A percentile compares a stretch with the other conserved stretches of the same genome.
phyloP scores from a whole-genome alignment of 495 filamentous ascomycete genomes.

The Neurospora sp. region DNA sequence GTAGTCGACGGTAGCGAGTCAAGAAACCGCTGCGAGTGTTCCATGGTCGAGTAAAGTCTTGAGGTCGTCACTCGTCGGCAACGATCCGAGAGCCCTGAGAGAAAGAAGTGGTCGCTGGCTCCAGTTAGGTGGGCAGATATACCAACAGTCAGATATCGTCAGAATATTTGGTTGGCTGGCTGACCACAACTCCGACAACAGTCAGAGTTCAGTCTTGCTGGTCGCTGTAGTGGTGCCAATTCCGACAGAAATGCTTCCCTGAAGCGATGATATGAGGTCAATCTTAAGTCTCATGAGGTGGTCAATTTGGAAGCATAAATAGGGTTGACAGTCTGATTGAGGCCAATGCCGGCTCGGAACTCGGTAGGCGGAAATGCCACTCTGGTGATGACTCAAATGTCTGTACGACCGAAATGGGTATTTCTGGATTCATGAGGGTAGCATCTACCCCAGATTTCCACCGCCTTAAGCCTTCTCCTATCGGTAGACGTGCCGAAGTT shows the following conservation, averaged over 20 bases:
- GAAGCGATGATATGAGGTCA: background rate
- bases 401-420: background rate
- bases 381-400: background rate
- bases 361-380: background rate
- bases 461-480: background rate
- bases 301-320: background rate
- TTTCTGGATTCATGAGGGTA: background rate
- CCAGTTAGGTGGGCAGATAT: background rate
- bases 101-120: background rate
- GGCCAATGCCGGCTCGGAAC: background rate
- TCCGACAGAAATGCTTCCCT: background rate
- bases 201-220: background rate
- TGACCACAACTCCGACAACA: background rate
- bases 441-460: background rate
- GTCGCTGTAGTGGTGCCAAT: background rate
- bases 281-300: background rate
- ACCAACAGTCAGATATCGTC: background rate
- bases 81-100: background rate
- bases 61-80: background rate
- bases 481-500: background rate
- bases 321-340: background rate
- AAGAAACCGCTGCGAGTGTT: background rate
- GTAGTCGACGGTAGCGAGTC: background rate
- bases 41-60: background rate
- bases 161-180: background rate